Base-by-base conservation (phyloP, 108 stramenopile species). In the Nannochloropsis gaditana region DNA sequence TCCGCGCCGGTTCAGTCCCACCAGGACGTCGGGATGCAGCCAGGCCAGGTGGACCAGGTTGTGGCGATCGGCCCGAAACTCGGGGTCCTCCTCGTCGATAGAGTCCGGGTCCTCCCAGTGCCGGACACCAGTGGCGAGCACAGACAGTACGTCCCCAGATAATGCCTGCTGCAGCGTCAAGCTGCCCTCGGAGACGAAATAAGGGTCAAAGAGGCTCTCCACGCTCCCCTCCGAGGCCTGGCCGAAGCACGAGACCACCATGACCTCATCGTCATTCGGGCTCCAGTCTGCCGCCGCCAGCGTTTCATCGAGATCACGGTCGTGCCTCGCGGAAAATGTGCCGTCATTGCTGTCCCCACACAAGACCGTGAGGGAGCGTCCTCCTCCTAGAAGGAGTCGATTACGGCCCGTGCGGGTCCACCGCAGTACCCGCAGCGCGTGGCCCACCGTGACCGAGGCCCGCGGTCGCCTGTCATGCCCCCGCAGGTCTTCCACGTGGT, bases 201-300 rank as follows among this genome's bases (percentile, higher is more conserved):
- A 73, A 73, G 59, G 19, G n/a, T 73, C 59, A n/a, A 73, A 73
- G 19, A 73, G n/a, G n/a, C 59, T 73, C n/a, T 73, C 59, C 59
- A 73, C 59, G n/a, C 59, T 8, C 15, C 59, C 59, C 59, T 73
- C 59, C 59, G 59, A n/a, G 19, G 2, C 59, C n/a, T 73, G 19
- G 2, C 59, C 59, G n/a, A 73, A 73, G 59, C 59, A 73, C 8
- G 59, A 73, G 3, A 73, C 59, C 59, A 73, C 59, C 15, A 73
- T 73, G 19, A 73, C 59, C 59, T 73, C 59, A 73, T 73, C 59
- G n/a, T n/a, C n/a, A 3, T n/a, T 73, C 59, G 59, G 59, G n/a
- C 59, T 73, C 59, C 59, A 73, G n/a, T 73, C 59, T n/a, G 59
- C 59, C 15, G 59, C 59, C 59, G 59, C 59, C 59, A 73, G n/a